These are phyloP conservation scores for Arthrobotrys musiformis DNA, from an alignment of 2,329 filamentous ascomycete species.

Conservation along the genomic window DNA sequence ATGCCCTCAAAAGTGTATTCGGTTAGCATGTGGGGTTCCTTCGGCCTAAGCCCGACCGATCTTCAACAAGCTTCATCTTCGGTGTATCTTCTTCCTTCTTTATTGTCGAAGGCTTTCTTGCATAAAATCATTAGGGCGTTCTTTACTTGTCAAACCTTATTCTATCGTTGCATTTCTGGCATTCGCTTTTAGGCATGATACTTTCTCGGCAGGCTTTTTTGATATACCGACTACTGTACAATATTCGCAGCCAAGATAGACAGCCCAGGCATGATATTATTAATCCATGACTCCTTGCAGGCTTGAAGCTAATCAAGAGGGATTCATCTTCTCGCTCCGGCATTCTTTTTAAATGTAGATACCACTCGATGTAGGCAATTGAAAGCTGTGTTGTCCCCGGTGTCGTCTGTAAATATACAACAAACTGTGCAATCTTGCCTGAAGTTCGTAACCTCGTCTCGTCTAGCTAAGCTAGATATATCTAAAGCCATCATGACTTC, in stretches of 20 bases:
- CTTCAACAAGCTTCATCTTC: background rate
- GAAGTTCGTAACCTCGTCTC: background rate
- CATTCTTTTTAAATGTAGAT: background rate
- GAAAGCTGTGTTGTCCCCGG: background rate
- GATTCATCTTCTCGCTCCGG: background rate
- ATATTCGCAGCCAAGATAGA: constrained; percentile 12
- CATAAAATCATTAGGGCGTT: constrained; percentile 64
- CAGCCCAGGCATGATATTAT: background rate
- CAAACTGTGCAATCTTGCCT: constrained; percentile 7
- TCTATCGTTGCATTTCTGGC: constrained; percentile 30
- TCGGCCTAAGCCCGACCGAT: background rate
- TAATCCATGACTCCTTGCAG: background rate
- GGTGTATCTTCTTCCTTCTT: constrained; percentile 9
- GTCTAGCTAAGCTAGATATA: no score
- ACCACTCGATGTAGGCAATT: background rate
- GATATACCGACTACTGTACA: constrained; percentile 19
- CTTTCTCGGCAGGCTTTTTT: constrained; percentile 3
- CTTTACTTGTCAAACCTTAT: constrained; percentile 18
- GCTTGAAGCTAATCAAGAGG: background rate
- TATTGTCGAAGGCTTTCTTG: constrained; percentile 57
- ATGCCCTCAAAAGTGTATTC: background rate
- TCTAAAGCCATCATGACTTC: background rate
- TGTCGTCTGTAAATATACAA: background rate
- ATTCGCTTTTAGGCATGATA: constrained; percentile 13
- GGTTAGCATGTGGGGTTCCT: background rate